Conservation (phyloP, 192 early-diverging fungal species). For the Rhizoclosmatium globosum region DNA sequence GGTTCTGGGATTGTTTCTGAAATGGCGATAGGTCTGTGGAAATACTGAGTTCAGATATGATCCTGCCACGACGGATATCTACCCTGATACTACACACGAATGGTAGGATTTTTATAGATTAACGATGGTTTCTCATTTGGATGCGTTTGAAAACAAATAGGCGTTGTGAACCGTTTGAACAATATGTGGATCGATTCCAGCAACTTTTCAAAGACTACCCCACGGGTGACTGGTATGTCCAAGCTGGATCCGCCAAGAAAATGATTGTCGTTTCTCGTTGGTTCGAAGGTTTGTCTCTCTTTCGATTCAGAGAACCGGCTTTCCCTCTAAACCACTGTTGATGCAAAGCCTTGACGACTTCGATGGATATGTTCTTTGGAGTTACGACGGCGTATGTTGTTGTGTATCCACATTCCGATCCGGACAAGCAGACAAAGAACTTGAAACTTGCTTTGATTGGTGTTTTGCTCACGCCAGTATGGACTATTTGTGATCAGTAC, state of each 20-base stretch:
- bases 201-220: background rate
- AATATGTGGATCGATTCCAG: background rate
- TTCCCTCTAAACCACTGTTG: too few species aligned
- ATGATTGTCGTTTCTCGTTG: background rate
- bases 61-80: background rate
- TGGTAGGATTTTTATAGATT: background rate
- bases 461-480: slow-evolving; percentile 1
- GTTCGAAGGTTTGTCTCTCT: background rate
- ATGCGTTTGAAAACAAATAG: too few species aligned
- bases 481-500: background rate
- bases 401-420: slow-evolving; percentile 7
- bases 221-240: background rate
- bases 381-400: background rate
- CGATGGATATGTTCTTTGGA: slow-evolving; percentile 17
- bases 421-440: background rate
- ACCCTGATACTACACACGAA: background rate
- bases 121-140: too few species aligned
- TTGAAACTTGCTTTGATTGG: slow-evolving; percentile 12
- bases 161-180: background rate
- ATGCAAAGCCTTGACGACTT: background rate
- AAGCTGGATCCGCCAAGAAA: background rate
- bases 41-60: background rate
- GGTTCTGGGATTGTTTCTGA: too few species aligned
- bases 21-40: background rate
- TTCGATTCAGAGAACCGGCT: background rate